Evolutionary conservation across 768 basidiomycete genomes (phyloP), one percentile per base, ranked within the genome.

Genomic region (Psilocybe cyanescens): DNA sequence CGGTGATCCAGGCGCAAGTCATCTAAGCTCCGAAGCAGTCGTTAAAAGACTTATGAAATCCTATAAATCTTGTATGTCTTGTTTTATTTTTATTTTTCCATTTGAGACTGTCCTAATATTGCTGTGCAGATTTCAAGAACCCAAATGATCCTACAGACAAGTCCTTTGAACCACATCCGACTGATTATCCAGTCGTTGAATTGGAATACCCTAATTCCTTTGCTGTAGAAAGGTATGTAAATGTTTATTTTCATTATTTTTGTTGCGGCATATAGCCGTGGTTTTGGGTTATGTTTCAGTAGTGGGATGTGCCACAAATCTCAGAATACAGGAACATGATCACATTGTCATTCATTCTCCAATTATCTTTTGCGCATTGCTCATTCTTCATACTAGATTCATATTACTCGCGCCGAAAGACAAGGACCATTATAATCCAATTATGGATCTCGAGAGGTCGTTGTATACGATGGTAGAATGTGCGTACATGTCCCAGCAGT

Each of bases 351-450:
- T 24, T 24, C 24, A 24, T 24, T 24, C 24, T 24, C 24, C 24
- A 24, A 24, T 24, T 58, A 16, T 45, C 12, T 57, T 24, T 16
- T 31, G 29, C 39, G 16, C 19, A 31, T 17, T 31, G 29, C 44
- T 35, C 6, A 44, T 46, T 31, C 5, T 37, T 62, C 1, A 44
- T 57, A 30, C 28, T 59, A 93, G 91, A 71, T 94, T 87, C 76
- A 82, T 91, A 63, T 81, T 94, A 61, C 82, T 94, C 55, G 86
- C 82, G 47, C 93, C 93, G 31, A 91, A 87, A 68, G 92, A 95
- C 78, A 86, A 86, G 66, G 92, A 95, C 67, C 91, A 94, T 65
- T 95, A 94, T 74, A 90, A 91, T 70, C 93, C 93, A 12, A 88
- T 95, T 58, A 83, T 89, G 80, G 90, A 90, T 69, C 77, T 95